Evolutionary conservation across 805 yeast species (phyloP).

Genomic region (Spathaspora boniae): DNA sequence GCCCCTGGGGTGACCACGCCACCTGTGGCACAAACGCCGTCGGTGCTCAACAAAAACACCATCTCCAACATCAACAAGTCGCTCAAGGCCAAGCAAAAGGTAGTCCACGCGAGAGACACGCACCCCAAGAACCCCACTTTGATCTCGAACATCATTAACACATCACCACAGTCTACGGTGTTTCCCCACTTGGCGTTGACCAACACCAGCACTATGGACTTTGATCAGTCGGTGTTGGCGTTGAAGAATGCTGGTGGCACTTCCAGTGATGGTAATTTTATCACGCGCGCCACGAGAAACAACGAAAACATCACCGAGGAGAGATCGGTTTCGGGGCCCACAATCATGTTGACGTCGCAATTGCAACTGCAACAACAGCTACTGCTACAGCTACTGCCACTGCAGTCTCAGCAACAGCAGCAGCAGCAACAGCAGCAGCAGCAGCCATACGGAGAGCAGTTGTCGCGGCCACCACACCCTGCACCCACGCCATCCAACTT

Average conservation of each 20-base stretch:
- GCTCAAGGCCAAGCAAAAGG: constrained; percentile 40
- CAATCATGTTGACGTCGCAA: background rate
- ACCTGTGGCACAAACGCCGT: constrained; percentile 8
- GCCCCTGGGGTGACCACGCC: constrained; percentile 1
- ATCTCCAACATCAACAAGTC: constrained; percentile 42
- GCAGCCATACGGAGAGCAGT: background rate
- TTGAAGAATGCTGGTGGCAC: background rate
- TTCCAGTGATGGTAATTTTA: no score
- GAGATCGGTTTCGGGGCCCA: no score
- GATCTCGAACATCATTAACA: constrained; percentile 33
- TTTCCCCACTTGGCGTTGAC: constrained; percentile 15
- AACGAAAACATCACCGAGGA: no score
- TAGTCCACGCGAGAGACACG: constrained; percentile 34
- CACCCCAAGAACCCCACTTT: constrained; percentile 33
- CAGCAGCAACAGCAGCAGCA: constrained; percentile 1
- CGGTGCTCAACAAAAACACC: constrained; percentile 23
- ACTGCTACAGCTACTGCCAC: background rate
- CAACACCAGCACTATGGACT: background rate
- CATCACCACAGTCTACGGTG: constrained; percentile 28
- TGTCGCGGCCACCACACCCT: background rate
- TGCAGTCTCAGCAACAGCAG: background rate
- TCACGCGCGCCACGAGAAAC: no score
- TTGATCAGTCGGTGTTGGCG: background rate
- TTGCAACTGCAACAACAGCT: constrained; percentile 1
- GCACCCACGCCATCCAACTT: constrained; percentile 1